These are phyloP conservation scores for Clausena lansium DNA, from an alignment of 345 rosid genomes.

Conservation along the genomic window DNA sequence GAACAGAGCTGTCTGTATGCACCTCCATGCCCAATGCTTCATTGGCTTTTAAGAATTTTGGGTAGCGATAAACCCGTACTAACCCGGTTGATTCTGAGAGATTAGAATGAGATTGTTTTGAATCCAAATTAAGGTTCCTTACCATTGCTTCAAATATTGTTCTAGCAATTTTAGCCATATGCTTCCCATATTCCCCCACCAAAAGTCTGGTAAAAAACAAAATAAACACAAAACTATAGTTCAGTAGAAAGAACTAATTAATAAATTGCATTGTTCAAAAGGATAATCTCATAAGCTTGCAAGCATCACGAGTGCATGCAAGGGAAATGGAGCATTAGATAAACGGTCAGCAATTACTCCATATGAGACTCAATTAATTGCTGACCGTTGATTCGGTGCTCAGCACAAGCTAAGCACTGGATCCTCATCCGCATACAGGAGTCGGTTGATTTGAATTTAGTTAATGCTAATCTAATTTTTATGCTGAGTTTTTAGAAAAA, in stretches of 20 bases:
- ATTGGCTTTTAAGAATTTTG: constrained; percentile 9
- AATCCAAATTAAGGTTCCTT: constrained; percentile 42
- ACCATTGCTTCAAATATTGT: constrained; percentile 48
- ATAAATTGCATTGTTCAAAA: not conserved
- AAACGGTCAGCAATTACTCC: no score
- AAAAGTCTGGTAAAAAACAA: constrained; percentile 29
- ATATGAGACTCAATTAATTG: no score
- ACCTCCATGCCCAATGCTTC: constrained; percentile 51
- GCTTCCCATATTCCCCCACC: constrained; percentile 68
- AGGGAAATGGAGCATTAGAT: no score
- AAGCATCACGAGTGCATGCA: not conserved
- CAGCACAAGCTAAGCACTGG: no score
- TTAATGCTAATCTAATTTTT: no score
- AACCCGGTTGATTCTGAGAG: constrained; percentile 56
- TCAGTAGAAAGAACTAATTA: not conserved
- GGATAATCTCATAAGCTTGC: not conserved
- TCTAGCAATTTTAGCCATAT: constrained; percentile 46
- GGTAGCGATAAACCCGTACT: constrained; percentile 67
- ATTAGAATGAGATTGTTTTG: constrained; percentile 20
- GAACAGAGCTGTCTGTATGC: constrained; percentile 82
- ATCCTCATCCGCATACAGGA: no score
- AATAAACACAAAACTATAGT: not conserved
- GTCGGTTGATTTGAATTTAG: no score
- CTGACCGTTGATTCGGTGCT: no score
- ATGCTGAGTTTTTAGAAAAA: no score